Percentiles rank a stretch among this genome's conserved stretches.
phyloP scores from a whole-genome alignment of 108 stramenopile species.

The Conticribra guillardii region DNA sequence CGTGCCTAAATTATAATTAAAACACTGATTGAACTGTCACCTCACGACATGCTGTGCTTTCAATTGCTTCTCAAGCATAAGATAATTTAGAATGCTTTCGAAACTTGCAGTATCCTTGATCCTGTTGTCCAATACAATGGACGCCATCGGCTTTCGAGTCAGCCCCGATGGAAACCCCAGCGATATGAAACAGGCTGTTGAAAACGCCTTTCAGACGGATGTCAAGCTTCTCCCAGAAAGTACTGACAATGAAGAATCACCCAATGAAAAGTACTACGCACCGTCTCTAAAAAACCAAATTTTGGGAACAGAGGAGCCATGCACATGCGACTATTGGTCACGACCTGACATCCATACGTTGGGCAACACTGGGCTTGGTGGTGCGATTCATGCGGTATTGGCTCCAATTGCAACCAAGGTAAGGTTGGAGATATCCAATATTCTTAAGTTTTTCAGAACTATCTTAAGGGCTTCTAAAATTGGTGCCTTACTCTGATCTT shows the following conservation, averaged over 20 bases:
- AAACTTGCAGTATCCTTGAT: conserved; percentile 8
- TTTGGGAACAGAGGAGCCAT: conserved; percentile 21
- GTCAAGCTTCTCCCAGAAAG: conserved; percentile 3
- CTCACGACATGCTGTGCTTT: too few relatives aligned
- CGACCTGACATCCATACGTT: conserved; percentile 59
- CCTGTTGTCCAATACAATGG: neutral
- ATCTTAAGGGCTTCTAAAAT: neutral
- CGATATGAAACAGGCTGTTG: conserved; percentile 89
- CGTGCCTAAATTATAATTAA: too few relatives aligned
- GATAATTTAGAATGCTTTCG: conserved; percentile 15
- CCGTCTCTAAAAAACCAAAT: conserved; percentile 36
- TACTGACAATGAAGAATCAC: neutral
- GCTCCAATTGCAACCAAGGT: conserved; percentile 79
- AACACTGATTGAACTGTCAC: neutral
- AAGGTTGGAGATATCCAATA: conserved; percentile 1
- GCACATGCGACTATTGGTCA: conserved; percentile 58
- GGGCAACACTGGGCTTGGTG: conserved; percentile 58
- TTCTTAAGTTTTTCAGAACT: neutral
- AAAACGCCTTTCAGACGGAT: conserved; percentile 9
- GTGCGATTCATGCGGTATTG: conserved; percentile 73
- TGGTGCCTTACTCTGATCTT: neutral
- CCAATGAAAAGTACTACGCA: too few relatives aligned
- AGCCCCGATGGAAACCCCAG: conserved; percentile 92
- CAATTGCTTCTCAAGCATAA: neutral
- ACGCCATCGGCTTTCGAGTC: conserved; percentile 4